phyloP scores from a whole-genome alignment of 2,329 filamentous ascomycete genomes.

The Claviceps lovelessii region DNA sequence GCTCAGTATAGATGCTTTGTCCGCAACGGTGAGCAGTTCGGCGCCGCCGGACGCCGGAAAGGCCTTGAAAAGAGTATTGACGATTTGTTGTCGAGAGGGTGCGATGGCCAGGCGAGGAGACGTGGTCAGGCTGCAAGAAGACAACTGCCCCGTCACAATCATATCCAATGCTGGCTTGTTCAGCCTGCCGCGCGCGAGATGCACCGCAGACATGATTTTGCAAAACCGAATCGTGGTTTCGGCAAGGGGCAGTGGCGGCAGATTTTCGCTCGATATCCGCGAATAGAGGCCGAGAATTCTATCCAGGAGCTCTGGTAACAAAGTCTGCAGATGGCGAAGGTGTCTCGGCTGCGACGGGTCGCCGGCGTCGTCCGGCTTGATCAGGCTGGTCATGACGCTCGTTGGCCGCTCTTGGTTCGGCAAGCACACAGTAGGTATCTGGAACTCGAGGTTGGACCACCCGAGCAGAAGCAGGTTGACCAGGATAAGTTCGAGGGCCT shows the following conservation, averaged over 20 bases:
- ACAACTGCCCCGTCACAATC: constrained; percentile 48
- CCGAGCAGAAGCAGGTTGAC: constrained; percentile 70
- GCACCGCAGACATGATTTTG: constrained; percentile 53
- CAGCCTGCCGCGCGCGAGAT: constrained; percentile 49
- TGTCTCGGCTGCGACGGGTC: constrained; percentile 35
- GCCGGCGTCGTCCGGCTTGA: constrained; percentile 14
- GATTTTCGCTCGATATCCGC: constrained; percentile 52
- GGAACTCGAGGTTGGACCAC: constrained; percentile 74
- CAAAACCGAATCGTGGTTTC: constrained; percentile 62
- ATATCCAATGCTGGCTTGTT: constrained; percentile 46
- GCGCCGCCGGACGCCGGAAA: constrained; percentile 52
- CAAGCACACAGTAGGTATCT: constrained; percentile 47
- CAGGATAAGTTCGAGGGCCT: constrained; percentile 77
- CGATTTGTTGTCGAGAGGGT: constrained; percentile 49
- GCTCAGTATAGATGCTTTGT: constrained; percentile 65
- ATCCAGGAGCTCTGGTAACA: constrained; percentile 61
- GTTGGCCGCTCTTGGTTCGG: constrained; percentile 32
- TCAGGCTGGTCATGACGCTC: constrained; percentile 18
- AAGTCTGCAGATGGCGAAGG: constrained; percentile 37
- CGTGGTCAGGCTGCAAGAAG: constrained; percentile 34
- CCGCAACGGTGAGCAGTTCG: constrained; percentile 55
- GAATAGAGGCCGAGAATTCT: constrained; percentile 62
- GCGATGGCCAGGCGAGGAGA: constrained; percentile 41
- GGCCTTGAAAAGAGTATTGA: constrained; percentile 50
- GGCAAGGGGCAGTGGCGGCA: constrained; percentile 56